Percentiles rank a stretch among this genome's conserved stretches.
Conservation (phyloP, 2,329 filamentous ascomycete species). For the Neonectria sp. region DNA sequence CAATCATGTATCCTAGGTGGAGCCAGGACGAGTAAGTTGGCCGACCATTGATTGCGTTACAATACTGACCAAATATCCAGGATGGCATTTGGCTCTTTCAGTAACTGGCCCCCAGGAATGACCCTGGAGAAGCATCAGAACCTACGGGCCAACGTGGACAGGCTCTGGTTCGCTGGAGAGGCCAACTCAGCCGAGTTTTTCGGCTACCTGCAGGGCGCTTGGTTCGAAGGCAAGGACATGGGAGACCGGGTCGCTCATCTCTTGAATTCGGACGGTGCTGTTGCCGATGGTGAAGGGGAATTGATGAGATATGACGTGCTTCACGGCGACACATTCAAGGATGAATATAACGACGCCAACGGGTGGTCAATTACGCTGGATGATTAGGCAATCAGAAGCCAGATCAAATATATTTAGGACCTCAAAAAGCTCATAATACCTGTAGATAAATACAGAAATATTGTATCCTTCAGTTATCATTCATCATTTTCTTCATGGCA, state of each 20-base stretch:
- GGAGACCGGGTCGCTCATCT: slow-evolving; percentile 59
- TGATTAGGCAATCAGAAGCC: neutral
- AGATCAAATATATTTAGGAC: neutral
- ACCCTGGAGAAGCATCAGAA: slow-evolving; percentile 78
- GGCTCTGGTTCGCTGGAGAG: slow-evolving; percentile 77
- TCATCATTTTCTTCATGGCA: too few relatives aligned
- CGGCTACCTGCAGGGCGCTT: slow-evolving; percentile 76
- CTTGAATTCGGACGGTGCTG: slow-evolving; percentile 35
- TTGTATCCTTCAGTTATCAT: too few relatives aligned
- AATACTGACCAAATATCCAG: slow-evolving; percentile 29
- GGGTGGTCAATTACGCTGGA: slow-evolving; percentile 25
- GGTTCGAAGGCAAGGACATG: slow-evolving; percentile 68
- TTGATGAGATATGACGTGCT: slow-evolving; percentile 49
- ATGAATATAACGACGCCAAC: slow-evolving; percentile 29
- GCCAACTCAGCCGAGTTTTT: slow-evolving; percentile 74
- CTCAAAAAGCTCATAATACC: too few relatives aligned
- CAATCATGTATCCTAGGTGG: slow-evolving; percentile 69
- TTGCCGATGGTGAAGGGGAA: slow-evolving; percentile 36
- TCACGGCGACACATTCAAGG: slow-evolving; percentile 48
- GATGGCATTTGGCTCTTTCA: slow-evolving; percentile 73
- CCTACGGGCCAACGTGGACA: slow-evolving; percentile 73
- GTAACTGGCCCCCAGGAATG: slow-evolving; percentile 76
- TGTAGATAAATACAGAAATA: too few relatives aligned
- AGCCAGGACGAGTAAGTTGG: slow-evolving; percentile 42
- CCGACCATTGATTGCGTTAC: rapidly evolving